Conservation (phyloP, 2,329 filamentous ascomycete genomes). For the Colletotrichum sp. region DNA sequence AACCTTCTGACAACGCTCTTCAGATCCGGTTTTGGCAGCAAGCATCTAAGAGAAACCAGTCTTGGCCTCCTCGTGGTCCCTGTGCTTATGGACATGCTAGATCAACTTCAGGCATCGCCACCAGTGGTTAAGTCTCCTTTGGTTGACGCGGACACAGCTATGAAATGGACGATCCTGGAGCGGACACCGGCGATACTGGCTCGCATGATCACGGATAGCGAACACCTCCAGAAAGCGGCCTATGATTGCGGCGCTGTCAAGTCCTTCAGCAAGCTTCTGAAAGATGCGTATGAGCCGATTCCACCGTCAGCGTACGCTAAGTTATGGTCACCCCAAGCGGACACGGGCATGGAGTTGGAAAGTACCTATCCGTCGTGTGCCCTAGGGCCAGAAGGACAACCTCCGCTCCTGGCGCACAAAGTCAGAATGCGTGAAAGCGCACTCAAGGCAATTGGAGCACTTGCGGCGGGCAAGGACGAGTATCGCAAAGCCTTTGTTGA, state of each 20-base stretch:
- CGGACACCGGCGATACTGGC: slow-evolving; percentile 78
- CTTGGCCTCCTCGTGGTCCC: slow-evolving; percentile 74
- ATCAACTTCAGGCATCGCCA: slow-evolving; percentile 7
- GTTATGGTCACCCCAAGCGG: slow-evolving; percentile 45
- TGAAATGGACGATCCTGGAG: slow-evolving; percentile 65
- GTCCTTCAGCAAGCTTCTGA: slow-evolving; percentile 52
- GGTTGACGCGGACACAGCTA: slow-evolving; percentile 40
- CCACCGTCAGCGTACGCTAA: slow-evolving; percentile 32
- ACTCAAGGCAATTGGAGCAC: slow-evolving; percentile 79
- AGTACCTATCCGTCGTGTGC: slow-evolving; percentile 42
- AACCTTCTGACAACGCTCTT: slow-evolving; percentile 73
- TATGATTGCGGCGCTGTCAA: slow-evolving; percentile 66
- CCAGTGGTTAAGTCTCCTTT: slow-evolving; percentile 24
- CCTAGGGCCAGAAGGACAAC: slow-evolving; percentile 67
- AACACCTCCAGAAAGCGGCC: slow-evolving; percentile 80
- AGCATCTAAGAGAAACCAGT: slow-evolving; percentile 63
- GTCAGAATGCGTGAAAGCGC: slow-evolving; percentile 78
- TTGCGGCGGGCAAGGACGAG: slow-evolving; percentile 82
- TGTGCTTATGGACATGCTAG: slow-evolving; percentile 65
- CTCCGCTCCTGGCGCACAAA: slow-evolving; percentile 67
- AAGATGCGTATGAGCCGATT: slow-evolving; percentile 55
- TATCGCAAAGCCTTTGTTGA: slow-evolving; percentile 85
- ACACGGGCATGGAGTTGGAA: slow-evolving; percentile 38
- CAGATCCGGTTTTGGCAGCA: slow-evolving; percentile 69
- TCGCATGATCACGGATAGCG: slow-evolving; percentile 78